phyloP scores from a whole-genome alignment of 139 green algal species.

The Volvox reticuliferus region DNA sequence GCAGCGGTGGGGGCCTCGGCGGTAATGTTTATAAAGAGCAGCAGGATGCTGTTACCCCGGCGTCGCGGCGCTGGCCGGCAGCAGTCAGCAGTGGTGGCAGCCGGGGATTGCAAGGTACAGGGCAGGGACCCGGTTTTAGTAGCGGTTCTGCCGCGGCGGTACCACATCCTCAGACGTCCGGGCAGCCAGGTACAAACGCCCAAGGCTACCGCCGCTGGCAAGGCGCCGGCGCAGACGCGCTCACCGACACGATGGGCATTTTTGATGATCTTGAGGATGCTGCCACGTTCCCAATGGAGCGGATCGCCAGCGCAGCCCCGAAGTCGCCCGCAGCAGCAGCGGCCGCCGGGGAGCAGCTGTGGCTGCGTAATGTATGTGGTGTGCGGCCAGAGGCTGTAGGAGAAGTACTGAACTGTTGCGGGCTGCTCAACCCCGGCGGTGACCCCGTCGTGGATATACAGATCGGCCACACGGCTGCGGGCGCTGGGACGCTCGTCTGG shows the following conservation, averaged over 20 bases:
- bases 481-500: neutral
- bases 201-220: slow-evolving; percentile 29
- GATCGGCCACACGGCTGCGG: slow-evolving; percentile 1
- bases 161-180: neutral
- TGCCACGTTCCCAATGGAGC: neutral
- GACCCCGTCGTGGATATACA: slow-evolving; percentile 4
- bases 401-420: neutral
- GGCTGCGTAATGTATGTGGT: neutral
- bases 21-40: no score
- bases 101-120: no score
- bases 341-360: neutral
- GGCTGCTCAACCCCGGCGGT: neutral
- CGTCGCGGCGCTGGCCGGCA: no score
- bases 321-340: neutral
- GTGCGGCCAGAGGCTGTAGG: slow-evolving; percentile 1
- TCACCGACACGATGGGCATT: neutral
- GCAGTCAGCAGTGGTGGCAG: no score
- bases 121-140: no score
- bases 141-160: no score
- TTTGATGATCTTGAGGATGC: neutral
- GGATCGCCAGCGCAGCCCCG: neutral
- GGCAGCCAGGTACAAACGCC: neutral
- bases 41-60: no score
- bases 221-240: neutral
- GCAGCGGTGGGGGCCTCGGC: neutral